Evolutionary conservation across 345 rosid species (phyloP).

Genomic region (Reutealis trisperma): DNA sequence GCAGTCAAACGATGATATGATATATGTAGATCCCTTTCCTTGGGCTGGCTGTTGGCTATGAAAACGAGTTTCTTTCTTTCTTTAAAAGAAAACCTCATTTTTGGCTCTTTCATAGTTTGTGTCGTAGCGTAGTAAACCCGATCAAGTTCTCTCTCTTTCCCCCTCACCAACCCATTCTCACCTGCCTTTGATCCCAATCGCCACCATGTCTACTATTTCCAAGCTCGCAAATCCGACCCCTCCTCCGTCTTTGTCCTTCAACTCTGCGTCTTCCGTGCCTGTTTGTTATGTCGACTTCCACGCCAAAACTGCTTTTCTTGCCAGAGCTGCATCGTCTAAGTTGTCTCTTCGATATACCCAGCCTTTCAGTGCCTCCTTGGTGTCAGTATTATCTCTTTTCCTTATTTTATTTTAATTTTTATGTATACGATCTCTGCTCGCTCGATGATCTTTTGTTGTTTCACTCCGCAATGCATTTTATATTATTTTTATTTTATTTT

Average conservation of each 20-base stretch:
- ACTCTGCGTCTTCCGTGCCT: constrained; percentile 41
- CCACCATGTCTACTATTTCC: constrained; percentile 75
- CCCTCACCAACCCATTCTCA: constrained; percentile 10
- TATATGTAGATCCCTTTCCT: no score
- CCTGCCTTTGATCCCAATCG: background rate
- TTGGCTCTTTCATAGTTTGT: background rate
- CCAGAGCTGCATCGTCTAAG: constrained; percentile 53
- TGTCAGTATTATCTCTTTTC: constrained; percentile 43
- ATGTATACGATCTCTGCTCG: background rate
- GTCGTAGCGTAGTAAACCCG: background rate
- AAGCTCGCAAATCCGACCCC: constrained; percentile 56
- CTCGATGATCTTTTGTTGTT: background rate
- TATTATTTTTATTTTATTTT: background rate
- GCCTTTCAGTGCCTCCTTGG: constrained; percentile 40
- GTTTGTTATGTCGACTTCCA: constrained; percentile 43
- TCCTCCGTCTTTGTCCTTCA: constrained; percentile 35
- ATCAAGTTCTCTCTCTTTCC: background rate
- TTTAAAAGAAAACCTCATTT: background rate
- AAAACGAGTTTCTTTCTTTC: no score
- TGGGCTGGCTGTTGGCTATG: no score
- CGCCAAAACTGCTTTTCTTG: constrained; percentile 17
- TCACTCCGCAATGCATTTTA: no score
- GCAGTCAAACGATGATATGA: no score
- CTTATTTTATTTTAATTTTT: background rate
- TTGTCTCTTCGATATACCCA: constrained; percentile 41